Evolutionary conservation across 768 basidiomycete genomes (phyloP).

Genomic region (Epithele typhae): DNA sequence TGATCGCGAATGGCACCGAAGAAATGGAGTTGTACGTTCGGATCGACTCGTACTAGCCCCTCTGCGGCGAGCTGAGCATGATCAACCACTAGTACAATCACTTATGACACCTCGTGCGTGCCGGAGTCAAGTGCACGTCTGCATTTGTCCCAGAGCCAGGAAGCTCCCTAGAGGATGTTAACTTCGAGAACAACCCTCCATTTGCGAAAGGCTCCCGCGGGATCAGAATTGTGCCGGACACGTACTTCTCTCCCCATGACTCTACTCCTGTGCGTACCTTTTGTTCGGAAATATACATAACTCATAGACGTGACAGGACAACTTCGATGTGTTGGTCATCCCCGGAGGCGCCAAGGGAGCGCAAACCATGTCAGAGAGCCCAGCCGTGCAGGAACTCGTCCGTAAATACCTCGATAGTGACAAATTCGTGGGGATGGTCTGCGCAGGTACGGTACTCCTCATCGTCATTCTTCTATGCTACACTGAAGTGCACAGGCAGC

Average conservation of each 20-base stretch:
- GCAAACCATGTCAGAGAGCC: conserved; percentile 58
- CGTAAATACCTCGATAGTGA: conserved; percentile 46
- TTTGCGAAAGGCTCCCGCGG: conserved; percentile 67
- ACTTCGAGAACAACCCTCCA: conserved; percentile 33
- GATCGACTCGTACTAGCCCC: too few relatives aligned
- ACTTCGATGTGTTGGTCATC: conserved; percentile 65
- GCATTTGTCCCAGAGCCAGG: conserved; percentile 45
- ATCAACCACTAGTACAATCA: conserved; percentile 55
- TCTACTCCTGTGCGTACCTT: conserved; percentile 17
- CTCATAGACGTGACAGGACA: conserved; percentile 38
- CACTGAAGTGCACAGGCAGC: too few relatives aligned
- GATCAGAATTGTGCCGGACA: conserved; percentile 67
- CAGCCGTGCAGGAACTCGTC: conserved; percentile 59
- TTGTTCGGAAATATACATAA: not conserved
- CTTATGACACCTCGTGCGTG: conserved; percentile 82
- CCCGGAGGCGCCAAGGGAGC: conserved; percentile 81
- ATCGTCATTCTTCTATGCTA: too few relatives aligned
- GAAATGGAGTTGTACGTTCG: conserved; percentile 80
- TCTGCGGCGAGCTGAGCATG: too few relatives aligned
- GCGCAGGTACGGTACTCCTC: conserved; percentile 60
- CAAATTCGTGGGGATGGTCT: conserved; percentile 79
- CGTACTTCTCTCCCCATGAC: conserved; percentile 28
- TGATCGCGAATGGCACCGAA: conserved; percentile 81
- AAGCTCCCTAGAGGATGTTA: conserved; percentile 18
- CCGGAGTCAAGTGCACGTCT: conserved; percentile 61